Percentiles rank a stretch among this genome's conserved stretches.
phyloP scores from a whole-genome alignment of 345 rosid genomes.

The Mercurialis annua region DNA sequence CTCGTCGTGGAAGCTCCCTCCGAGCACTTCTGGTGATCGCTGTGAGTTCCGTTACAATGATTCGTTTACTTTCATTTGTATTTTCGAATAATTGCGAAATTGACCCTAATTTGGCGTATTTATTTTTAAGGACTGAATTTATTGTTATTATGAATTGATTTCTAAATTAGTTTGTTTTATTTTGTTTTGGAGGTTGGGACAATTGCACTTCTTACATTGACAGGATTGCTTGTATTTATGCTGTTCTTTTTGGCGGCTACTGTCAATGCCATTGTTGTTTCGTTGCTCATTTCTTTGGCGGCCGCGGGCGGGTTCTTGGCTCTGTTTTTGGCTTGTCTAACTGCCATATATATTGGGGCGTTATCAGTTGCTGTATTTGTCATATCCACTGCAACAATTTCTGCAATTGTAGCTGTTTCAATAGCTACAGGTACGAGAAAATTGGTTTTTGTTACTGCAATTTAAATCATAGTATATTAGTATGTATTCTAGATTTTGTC shows the following conservation, averaged over 20 bases:
- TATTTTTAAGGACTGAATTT: too few relatives aligned
- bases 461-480: background rate
- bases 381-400: conserved; percentile 61
- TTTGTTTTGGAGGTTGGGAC: conserved; percentile 63
- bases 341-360: conserved; percentile 76
- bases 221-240: conserved; percentile 67
- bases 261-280: conserved; percentile 59
- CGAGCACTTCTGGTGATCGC: conserved; percentile 79
- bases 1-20: conserved; percentile 71
- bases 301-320: conserved; percentile 89
- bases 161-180: background rate
- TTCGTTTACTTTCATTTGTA: too few relatives aligned
- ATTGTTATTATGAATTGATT: too few relatives aligned
- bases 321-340: conserved; percentile 58
- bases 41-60: conserved; percentile 47
- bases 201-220: conserved; percentile 54
- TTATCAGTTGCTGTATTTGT: conserved; percentile 63
- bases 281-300: conserved; percentile 77
- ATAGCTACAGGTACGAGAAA: conserved; percentile 57
- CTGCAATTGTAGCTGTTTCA: conserved; percentile 50
- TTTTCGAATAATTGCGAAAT: too few relatives aligned
- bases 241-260: conserved; percentile 84
- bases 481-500: background rate
- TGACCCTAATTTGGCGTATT: too few relatives aligned
- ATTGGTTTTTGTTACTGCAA: background rate